Evolutionary conservation across 2,329 filamentous ascomycete genomes (phyloP), one percentile per base, ranked within the genome.

Genomic region (Pseudocercospora macadamiae): DNA sequence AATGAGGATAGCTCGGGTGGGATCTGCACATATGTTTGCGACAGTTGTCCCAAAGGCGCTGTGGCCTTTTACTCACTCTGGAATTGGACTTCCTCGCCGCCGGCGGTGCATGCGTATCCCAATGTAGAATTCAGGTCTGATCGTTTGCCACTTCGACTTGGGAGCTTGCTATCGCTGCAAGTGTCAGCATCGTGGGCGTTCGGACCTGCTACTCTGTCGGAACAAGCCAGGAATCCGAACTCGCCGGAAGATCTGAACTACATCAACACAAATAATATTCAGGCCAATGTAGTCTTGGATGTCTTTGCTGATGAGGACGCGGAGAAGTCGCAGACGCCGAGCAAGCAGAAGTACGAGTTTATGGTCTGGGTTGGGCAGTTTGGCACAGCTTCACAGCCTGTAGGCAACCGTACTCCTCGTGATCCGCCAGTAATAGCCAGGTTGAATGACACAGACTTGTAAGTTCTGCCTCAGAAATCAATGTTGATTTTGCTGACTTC

Each of bases 361-460:
- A 65, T 65, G 63, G 56, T 65, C 8, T 65, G 63, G 63, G 51
- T 63, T 10, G 63, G 57, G 9, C 57, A 58, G n/a, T 64, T 64
- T 36, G 62, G 62, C 1, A 36, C 47, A 7, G 54, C 54, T 42
- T 53, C 57, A 9, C 55, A 54, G 57, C 62, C 62, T 9, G 52
- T 64, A 9, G 62, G 62, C 10, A 64, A 52, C 26, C 45, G 32
- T 14, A 36, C 39, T 3, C 60, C 57, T 7, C 32, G 53, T 26
- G 55, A 64, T 26, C 60, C 57, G 10, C 54, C 62, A 7, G 56
- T 65, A 2, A 36, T 58, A 14, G 54, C 49, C 10, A 47, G 19
- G 8, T 19, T 61, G 12, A 23, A 58, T 14, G 37, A 52, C 10
- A 53, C 51, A 14, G 55, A 59, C 14, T 65, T 63, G 63, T 61